Base-by-base conservation (phyloP, 2,329 filamentous ascomycete species). In the Pseudocercospora fijiensis region DNA sequence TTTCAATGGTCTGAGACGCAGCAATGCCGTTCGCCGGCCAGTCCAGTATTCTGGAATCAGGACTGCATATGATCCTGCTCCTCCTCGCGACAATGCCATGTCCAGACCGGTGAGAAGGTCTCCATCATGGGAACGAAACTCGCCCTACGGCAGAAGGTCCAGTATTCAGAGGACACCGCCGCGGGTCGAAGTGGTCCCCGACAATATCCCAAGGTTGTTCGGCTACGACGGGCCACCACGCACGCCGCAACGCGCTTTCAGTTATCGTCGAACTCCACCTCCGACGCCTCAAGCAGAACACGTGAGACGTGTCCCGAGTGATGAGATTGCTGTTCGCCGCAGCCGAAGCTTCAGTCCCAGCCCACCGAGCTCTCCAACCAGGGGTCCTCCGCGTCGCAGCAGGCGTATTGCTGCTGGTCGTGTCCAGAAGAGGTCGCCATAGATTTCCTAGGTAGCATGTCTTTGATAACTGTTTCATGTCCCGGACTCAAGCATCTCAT, bases 401-500 rank as follows among this genome's bases (percentile, higher is more conserved):
- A 18, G 9, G 13, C 51, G 51, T 11, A 55, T 55, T 30, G 51
- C 51, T 27, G 51, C 22, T 11, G 27, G 27, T 2, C 26, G 51
- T 55, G 26, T 55, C 3, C 26, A 55, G 51, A 55, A 30, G 26
- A 27, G 51, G 18, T 51, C 22, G 13, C 53, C n/a, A 24, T 33
- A 33, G 53, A 41, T 27, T 56, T 18, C 16, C 3, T 11, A 49
- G 45, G 9, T 49, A 20, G 45, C 45, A 18, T 27, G 22, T 53
- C 24, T 27, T 53, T 3, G 20, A 26, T 53, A 24, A 26, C 24
- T 18, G 28, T 6, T 41, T 56, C 51, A 55, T 27, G 24, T 18
- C n/a, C 28, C 53, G 16, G n/a, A 22, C 11, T 56, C 24, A 28
- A 65, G 27, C 10, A 62, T 61, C 18, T 60, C 51, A 7, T 60